Percentiles rank a stretch among this genome's conserved stretches.
Evolutionary conservation across 2,329 filamentous ascomycete genomes (phyloP).

Genomic region (Neurospora crassa): DNA sequence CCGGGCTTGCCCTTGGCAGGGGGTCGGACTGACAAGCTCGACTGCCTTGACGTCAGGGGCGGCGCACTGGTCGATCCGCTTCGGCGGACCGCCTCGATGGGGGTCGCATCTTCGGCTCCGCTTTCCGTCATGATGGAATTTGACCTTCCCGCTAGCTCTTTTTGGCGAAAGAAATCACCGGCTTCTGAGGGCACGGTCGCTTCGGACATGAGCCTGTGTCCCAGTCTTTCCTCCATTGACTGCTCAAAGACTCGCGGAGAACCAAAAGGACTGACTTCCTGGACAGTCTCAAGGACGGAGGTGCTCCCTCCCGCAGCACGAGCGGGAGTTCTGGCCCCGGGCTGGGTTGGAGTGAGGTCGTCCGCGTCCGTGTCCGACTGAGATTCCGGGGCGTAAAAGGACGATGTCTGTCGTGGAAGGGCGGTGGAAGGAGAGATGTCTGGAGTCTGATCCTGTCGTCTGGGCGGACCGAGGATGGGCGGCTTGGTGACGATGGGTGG

Average conservation of each 20-base stretch:
- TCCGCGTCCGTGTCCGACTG: conserved; percentile 44
- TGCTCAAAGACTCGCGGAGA: conserved; percentile 47
- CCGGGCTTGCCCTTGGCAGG: conserved; percentile 56
- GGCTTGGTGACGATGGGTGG: conserved; percentile 47
- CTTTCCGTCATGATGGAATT: conserved; percentile 43
- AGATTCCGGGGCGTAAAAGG: conserved; percentile 23
- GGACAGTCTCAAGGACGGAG: conserved; percentile 74
- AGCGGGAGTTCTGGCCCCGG: conserved; percentile 50
- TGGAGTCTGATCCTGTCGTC: conserved; percentile 33
- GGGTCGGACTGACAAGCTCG: conserved; percentile 56
- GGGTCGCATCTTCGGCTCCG: conserved; percentile 38
- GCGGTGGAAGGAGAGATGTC: conserved; percentile 19
- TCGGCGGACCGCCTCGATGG: conserved; percentile 32
- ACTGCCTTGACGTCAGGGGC: conserved; percentile 52
- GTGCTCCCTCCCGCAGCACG: conserved; percentile 49
- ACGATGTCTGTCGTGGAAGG: conserved; percentile 7
- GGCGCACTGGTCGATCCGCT: conserved; percentile 36
- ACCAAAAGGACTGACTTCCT: conserved; percentile 73
- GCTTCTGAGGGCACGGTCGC: conserved; percentile 32
- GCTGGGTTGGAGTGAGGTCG: conserved; percentile 32
- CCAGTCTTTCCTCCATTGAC: conserved; percentile 42
- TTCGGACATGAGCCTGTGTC: conserved; percentile 37
- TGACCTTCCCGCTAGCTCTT: conserved; percentile 36
- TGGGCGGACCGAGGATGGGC: conserved; percentile 31
- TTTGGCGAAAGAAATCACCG: conserved; percentile 28